Base-by-base conservation (phyloP, 148 eudicot genomes). In the Vaccinium corymbosum region DNA sequence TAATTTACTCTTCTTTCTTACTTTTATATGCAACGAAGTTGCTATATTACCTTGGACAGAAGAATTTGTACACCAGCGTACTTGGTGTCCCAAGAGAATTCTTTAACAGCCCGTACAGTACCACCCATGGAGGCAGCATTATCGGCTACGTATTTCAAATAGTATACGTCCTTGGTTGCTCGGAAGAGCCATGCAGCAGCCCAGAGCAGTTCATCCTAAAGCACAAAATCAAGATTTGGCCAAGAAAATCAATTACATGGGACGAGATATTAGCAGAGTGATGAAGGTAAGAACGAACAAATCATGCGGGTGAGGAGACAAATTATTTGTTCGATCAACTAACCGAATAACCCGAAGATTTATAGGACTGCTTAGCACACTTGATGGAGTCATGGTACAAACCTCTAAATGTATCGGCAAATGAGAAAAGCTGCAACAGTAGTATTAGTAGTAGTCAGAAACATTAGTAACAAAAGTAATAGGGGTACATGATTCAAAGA, bases 1-100 rank as follows among this genome's bases (percentile, higher is more conserved):
- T 61, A 2, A 61, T 61, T n/a, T 20, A 61, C 25, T n/a, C 29
- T 62, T n/a, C 68, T 62, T 62, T 62, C 70, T n/a, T 62, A 62
- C 29, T n/a, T n/a, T 9, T 27, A n/a, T 0, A 62, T 62, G 8
- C 29, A 7, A n/a, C 17, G 4, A n/a, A 14, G 16, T 81, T 55
- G 46, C 8, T 20, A 59, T 3, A 50, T 57, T 62, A 92, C 95
- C 95, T 94, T 93, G 25, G 98, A 88, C 42, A 94, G 87, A 77
- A 95, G 96, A 84, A 94, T 75, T 87, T 93, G 96, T 7, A 93
- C 83, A 19, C 94, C 96, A 22, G 94, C 96, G 76, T 91, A 93
- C 82, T 94, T 94, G 89, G 90, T 92, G 83, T 94, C 98, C 98
- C 98, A 94, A 52, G 94, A 92, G 86, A 94, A 94, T 76, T 93